phyloP scores from a whole-genome alignment of 2,329 filamentous ascomycete genomes.

The Phialemoniopsis sp. region DNA sequence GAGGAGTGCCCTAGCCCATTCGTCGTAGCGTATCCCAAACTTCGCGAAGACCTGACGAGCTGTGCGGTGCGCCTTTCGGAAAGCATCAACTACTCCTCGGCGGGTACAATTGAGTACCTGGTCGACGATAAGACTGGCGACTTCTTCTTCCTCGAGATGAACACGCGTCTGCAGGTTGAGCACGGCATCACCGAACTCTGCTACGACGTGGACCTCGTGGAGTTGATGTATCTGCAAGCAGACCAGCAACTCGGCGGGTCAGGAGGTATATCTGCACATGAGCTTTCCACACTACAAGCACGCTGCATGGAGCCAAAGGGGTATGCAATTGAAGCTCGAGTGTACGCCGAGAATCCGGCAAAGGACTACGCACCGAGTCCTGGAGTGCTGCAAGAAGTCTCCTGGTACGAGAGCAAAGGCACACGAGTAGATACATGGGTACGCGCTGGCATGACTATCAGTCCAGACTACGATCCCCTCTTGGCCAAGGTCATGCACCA shows the following conservation, averaged over 20 bases:
- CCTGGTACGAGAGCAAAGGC: constrained; percentile 43
- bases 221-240: constrained; percentile 35
- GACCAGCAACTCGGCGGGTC: constrained; percentile 18
- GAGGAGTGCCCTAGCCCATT: constrained; percentile 67
- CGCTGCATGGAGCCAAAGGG: constrained; percentile 41
- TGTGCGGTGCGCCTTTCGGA: constrained; percentile 12
- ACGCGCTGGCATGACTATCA: constrained; percentile 49
- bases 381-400: constrained; percentile 52
- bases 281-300: no score
- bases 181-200: constrained; percentile 78
- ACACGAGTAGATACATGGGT: constrained; percentile 63
- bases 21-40: constrained; percentile 24
- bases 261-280: constrained; percentile 12
- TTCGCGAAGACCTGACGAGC: constrained; percentile 17
- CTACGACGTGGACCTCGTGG: constrained; percentile 69
- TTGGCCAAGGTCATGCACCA: constrained; percentile 57
- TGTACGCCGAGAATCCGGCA: constrained; percentile 48
- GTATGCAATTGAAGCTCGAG: constrained; percentile 21
- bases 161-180: constrained; percentile 85
- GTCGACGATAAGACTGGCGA: constrained; percentile 75
- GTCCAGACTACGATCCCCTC: constrained; percentile 43
- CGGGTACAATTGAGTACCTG: constrained; percentile 60
- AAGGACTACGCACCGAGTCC: constrained; percentile 55
- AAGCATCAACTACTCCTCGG: constrained; percentile 21
- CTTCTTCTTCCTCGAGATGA: constrained; percentile 80